A percentile compares a stretch with the other conserved stretches of the same genome.
Evolutionary conservation across 129 eudicot genomes (phyloP).

Genomic region (Flaveria bidentis): DNA sequence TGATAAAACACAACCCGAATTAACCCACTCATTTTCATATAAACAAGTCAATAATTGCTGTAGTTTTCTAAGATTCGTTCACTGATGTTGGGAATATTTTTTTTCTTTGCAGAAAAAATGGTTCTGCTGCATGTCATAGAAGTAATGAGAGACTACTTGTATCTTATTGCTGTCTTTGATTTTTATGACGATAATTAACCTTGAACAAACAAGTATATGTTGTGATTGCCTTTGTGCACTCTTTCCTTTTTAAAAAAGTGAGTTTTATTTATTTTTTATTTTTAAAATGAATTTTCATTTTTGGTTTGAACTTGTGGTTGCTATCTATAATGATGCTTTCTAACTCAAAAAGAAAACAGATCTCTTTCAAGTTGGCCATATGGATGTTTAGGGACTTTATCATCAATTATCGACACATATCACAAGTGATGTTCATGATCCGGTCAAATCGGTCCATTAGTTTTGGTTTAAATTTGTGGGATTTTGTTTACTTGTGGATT

Average conservation of each 20-base stretch:
- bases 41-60: neutral
- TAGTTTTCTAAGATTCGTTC: neutral
- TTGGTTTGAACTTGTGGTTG: no score
- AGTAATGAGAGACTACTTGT: slow-evolving; percentile 41
- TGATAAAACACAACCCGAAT: neutral
- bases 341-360: no score
- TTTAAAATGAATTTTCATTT: neutral
- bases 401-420: neutral
- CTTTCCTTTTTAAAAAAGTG: slow-evolving; percentile 18
- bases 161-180: slow-evolving; percentile 37
- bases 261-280: neutral
- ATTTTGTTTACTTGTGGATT: neutral
- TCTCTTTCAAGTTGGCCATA: neutral
- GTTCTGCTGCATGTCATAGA: slow-evolving; percentile 62
- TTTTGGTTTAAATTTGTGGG: neutral
- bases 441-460: neutral
- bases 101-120: slow-evolving; percentile 58
- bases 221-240: slow-evolving; percentile 29
- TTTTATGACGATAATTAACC: slow-evolving; percentile 32
- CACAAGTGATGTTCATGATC: neutral
- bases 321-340: no score
- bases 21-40: neutral
- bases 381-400: neutral
- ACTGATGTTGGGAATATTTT: neutral
- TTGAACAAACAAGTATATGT: slow-evolving; percentile 29